Evolutionary conservation across 306 rosid species (phyloP).

Genomic region (Quercus rubra): DNA sequence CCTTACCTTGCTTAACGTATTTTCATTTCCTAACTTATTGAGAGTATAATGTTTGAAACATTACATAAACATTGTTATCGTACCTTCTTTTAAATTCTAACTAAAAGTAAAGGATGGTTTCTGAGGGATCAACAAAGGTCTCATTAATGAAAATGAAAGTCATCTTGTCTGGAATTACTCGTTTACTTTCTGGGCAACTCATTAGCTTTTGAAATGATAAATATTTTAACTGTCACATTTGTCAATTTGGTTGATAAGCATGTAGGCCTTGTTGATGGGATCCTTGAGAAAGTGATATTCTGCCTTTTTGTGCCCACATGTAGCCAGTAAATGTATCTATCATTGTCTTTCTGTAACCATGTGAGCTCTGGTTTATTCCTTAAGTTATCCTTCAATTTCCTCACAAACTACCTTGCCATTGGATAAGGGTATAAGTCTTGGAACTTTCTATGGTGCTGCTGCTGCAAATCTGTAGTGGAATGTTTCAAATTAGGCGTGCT

Average conservation of each 20-base stretch:
- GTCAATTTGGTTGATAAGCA: background rate
- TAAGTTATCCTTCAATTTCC: slow-evolving; percentile 1
- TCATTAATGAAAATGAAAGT: background rate
- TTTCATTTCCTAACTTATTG: slow-evolving; percentile 6
- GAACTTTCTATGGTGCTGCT: background rate
- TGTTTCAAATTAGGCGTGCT: background rate
- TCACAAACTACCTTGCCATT: background rate
- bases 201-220: background rate
- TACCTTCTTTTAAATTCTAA: background rate
- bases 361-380: background rate
- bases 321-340: slow-evolving; percentile 6
- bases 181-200: background rate
- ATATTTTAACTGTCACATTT: background rate
- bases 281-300: slow-evolving; percentile 3
- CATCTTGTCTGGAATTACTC: background rate
- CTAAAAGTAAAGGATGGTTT: background rate
- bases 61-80: background rate
- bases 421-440: background rate
- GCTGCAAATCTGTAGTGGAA: background rate
- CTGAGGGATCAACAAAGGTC: background rate
- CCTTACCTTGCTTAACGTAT: background rate
- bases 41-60: background rate
- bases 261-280: slow-evolving; percentile 4
- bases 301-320: background rate
- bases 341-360: slow-evolving; percentile 5